These are phyloP conservation scores for Colletotrichum sp. DNA, from an alignment of 2,329 filamentous ascomycete species.

Conservation along the genomic window DNA sequence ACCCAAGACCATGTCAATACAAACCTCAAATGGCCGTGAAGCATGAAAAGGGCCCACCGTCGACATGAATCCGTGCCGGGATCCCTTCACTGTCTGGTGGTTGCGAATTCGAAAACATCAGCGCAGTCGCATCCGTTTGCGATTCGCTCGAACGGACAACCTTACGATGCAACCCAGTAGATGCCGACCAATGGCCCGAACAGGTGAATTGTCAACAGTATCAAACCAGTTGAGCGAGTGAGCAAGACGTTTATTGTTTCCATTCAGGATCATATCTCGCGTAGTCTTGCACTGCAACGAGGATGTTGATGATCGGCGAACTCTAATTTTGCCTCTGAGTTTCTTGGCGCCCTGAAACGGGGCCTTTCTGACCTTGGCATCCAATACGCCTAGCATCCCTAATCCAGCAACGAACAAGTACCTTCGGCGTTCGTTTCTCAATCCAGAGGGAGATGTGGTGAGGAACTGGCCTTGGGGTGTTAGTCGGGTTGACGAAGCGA, in stretches of 20 bases:
- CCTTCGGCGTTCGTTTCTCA: neutral
- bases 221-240: neutral
- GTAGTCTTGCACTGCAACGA: neutral
- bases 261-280: neutral
- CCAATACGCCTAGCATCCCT: neutral
- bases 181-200: neutral
- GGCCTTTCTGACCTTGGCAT: conserved; percentile 2
- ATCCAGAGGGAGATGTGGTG: neutral
- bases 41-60: conserved; percentile 24
- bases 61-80: conserved; percentile 20
- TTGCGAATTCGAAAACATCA: conserved; percentile 5
- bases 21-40: conserved; percentile 14
- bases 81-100: conserved; percentile 25
- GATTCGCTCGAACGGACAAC: neutral
- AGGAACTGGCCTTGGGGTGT: neutral
- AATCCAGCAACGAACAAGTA: neutral
- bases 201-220: neutral
- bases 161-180: neutral
- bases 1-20: neutral
- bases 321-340: neutral
- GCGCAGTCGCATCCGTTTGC: neutral
- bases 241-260: neutral
- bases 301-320: neutral
- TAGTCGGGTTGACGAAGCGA: neutral
- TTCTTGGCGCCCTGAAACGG: conserved; percentile 8